Base-by-base conservation (phyloP, 179 eudicot genomes). In the Camellia oleifera region DNA sequence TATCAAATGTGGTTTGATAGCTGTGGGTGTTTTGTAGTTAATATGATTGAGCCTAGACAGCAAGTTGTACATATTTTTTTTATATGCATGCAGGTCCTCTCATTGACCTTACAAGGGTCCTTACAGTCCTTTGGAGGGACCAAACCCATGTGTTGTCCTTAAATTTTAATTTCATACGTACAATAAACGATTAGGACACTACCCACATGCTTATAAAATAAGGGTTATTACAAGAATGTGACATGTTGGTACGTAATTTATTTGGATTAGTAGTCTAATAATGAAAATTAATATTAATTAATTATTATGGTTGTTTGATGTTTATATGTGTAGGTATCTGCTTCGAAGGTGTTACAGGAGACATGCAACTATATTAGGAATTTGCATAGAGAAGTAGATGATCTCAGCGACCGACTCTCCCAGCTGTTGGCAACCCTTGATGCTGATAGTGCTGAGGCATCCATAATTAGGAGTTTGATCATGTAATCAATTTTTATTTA, bases 351-450 rank as follows among this genome's bases (percentile, higher is more conserved):
- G 64, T 74, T 92, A 72, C 88, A 88, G 32, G 97, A 91, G 88
- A 89, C 94, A 7, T 92, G 97, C 88, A 88, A 89, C 81, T 87
- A 92, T 84, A 87, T 92, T 26, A 85, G 86, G 85, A 87, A 72
- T 78, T 77, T 92, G 78, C 88, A 88, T 52, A 88, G 83, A 57
- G 91, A 91, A 81, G 88, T 91, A 85, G 91, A 92, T 8, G 97
- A 91, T 80, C 87, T 91, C 4, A 92, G 97, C 42, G 93, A 92
- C 63, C 85, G 93, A 9, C 81, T 92, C 46, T 87, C 94, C 7
- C 90, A 89, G 62, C 88, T 89, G 23, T 81, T 92, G 86, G 76
- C 88, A 9, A 88, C 97, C 14, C 76, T 92, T 7, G 96, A 92
- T 66, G 79, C 86, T 63, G 84, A 86, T 56, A 89, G 92, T 77